Evolutionary conservation across 495 filamentous ascomycete species (phyloP).

Genomic region (Sabuloglossum arenarium): DNA sequence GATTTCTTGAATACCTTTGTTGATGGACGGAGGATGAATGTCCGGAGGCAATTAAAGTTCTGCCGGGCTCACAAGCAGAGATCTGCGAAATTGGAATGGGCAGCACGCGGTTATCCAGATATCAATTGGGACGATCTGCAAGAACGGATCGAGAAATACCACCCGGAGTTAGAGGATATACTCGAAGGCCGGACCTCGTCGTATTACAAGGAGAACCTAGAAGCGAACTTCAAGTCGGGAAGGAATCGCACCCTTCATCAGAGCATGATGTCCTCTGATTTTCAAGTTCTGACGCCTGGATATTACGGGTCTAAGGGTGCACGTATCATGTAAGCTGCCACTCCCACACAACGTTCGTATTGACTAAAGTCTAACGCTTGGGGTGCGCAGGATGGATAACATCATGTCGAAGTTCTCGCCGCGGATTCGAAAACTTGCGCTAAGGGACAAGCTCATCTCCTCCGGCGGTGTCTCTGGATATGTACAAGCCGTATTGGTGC

Average conservation of each 20-base stretch:
- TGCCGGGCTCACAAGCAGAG: slow-evolving; percentile 46
- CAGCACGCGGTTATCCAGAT: slow-evolving; percentile 42
- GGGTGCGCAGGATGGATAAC: slow-evolving; percentile 28
- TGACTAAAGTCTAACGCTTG: not conserved
- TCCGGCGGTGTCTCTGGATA: slow-evolving; percentile 50
- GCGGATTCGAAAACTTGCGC: slow-evolving; percentile 38
- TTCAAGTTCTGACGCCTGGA: slow-evolving; percentile 32
- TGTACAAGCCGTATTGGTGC: slow-evolving; percentile 69
- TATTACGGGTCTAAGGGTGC: slow-evolving; percentile 78
- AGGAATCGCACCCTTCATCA: slow-evolving; percentile 38
- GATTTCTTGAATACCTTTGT: slow-evolving; percentile 16
- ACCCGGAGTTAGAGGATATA: slow-evolving; percentile 31
- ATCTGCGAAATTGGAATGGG: slow-evolving; percentile 39
- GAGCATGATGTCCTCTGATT: slow-evolving; percentile 18
- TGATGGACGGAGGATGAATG: slow-evolving; percentile 26
- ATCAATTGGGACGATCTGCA: slow-evolving; percentile 58
- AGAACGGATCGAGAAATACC: slow-evolving; percentile 36
- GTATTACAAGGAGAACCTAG: slow-evolving; percentile 39
- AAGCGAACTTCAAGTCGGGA: slow-evolving; percentile 34
- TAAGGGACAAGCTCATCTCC: slow-evolving; percentile 46
- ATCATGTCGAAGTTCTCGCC: slow-evolving; percentile 40
- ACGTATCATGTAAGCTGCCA: slow-evolving; percentile 30
- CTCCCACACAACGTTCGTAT: not conserved
- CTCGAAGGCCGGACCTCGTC: slow-evolving; percentile 34
- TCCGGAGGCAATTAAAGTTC: slow-evolving; percentile 43